These are phyloP conservation scores for Fusarium austroafricanum DNA, from an alignment of 2,329 filamentous ascomycete species.

Conservation along the genomic window DNA sequence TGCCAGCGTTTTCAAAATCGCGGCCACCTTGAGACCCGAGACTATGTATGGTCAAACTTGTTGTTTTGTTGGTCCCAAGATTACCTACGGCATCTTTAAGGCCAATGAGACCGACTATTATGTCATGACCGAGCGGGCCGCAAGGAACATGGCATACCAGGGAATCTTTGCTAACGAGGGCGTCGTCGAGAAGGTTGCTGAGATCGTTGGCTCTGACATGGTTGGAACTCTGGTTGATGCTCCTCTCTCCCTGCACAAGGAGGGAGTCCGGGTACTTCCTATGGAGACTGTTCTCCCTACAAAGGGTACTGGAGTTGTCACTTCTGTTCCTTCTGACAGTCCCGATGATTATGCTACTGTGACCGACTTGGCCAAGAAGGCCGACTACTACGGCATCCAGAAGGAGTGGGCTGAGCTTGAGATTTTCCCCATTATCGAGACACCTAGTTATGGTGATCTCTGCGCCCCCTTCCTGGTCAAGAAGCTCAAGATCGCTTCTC, in stretches of 20 bases:
- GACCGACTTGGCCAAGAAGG: conserved; percentile 90
- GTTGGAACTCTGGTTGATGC: conserved; percentile 91
- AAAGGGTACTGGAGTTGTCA: conserved; percentile 97
- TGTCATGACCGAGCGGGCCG: conserved; percentile 84
- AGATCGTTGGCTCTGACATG: conserved; percentile 81
- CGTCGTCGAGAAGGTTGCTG: conserved; percentile 77
- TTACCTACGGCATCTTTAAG: conserved; percentile 90
- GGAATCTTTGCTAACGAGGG: conserved; percentile 84
- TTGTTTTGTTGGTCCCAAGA: conserved; percentile 92
- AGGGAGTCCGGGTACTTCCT: conserved; percentile 87
- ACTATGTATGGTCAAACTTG: conserved; percentile 99
- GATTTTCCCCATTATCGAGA: conserved; percentile 89
- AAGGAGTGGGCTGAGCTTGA: conserved; percentile 96
- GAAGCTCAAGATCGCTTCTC: conserved; percentile 94
- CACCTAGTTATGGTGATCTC: conserved; percentile 86
- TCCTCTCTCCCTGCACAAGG: conserved; percentile 85
- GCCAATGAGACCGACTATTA: conserved; percentile 82
- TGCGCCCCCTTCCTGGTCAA: conserved; percentile 87
- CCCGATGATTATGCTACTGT: conserved; percentile 93
- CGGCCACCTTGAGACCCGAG: conserved; percentile 92
- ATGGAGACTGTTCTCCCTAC: conserved; percentile 94
- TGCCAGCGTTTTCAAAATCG: conserved; percentile 87
- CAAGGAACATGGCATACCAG: conserved; percentile 97
- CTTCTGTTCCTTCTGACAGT: conserved; percentile 93
- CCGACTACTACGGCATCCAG: conserved; percentile 94